Evolutionary conservation across 768 basidiomycete genomes (phyloP).

Genomic region (Kwoniella botswanensis): DNA sequence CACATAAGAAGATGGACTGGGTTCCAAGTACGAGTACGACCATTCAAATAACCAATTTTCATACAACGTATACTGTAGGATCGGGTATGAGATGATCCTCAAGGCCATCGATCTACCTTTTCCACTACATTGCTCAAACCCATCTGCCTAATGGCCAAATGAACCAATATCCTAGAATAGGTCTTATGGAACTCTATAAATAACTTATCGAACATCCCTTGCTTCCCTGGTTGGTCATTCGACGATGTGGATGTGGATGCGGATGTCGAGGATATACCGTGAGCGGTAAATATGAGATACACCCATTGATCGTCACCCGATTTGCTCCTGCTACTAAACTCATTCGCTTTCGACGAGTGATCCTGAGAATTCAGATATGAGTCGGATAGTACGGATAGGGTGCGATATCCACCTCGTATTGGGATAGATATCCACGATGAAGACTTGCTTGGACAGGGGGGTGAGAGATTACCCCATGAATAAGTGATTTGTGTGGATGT

Average conservation of each 20-base stretch:
- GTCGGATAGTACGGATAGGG: not conserved
- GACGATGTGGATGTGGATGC: not conserved
- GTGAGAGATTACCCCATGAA: constrained; percentile 7
- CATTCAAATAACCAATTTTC: too few species aligned
- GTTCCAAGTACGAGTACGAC: too few species aligned
- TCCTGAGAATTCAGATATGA: not conserved
- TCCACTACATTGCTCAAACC: not conserved
- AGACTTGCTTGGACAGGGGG: not conserved
- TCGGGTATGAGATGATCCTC: not conserved
- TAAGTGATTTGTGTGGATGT: not conserved
- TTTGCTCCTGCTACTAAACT: not conserved
- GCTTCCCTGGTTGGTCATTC: not conserved
- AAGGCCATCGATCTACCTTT: not conserved
- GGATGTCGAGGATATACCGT: not conserved
- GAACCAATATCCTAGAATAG: constrained; percentile 15
- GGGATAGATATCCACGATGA: not conserved
- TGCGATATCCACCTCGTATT: constrained; percentile 16
- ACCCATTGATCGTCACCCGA: not conserved
- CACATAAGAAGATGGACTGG: too few species aligned
- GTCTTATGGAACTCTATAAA: constrained; percentile 8
- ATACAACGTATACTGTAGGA: too few species aligned
- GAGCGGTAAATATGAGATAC: constrained; percentile 12
- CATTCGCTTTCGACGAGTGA: too few species aligned
- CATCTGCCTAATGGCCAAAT: constrained; percentile 6
- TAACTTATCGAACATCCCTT: not conserved